Evolutionary conservation across 257 asterid species (phyloP).

Genomic region (Eucommia ulmoides): DNA sequence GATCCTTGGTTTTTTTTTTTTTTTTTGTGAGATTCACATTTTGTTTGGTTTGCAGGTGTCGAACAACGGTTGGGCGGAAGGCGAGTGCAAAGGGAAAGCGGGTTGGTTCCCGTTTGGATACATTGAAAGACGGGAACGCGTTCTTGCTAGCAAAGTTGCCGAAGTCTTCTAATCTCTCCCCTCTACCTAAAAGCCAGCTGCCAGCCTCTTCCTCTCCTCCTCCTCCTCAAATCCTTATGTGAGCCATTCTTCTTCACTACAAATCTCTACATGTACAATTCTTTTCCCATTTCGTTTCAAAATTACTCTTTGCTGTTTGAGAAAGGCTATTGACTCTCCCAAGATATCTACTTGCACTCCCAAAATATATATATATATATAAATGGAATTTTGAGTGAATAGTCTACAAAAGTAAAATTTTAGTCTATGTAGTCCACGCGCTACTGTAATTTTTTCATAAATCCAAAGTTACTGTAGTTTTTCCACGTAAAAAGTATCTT

Average conservation of each 20-base stretch:
- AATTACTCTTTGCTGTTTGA: no score
- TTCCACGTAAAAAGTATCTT: no score
- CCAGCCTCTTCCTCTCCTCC: no score
- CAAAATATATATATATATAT: no score
- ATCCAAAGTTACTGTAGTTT: no score
- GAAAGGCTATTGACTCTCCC: neutral
- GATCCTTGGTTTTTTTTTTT: no score
- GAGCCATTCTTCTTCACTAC: constrained; percentile 6
- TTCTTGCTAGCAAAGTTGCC: constrained; percentile 94
- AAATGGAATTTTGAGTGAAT: no score
- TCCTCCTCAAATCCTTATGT: no score
- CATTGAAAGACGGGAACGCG: constrained; percentile 87
- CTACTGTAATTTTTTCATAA: no score
- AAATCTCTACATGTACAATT: constrained; percentile 2
- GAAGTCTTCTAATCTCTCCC: constrained; percentile 71
- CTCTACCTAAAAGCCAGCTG: no score
- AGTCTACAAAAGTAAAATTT: no score
- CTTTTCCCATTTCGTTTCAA: neutral
- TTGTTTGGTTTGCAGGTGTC: constrained; percentile 41
- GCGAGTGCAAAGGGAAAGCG: constrained; percentile 95
- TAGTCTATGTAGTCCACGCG: no score
- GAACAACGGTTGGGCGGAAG: constrained; percentile 98
- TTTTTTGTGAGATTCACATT: neutral
- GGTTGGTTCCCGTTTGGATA: constrained; percentile 98
- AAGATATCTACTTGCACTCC: neutral